These are phyloP conservation scores for Plantago major DNA, from an alignment of 257 asterid genomes.

Conservation along the genomic window DNA sequence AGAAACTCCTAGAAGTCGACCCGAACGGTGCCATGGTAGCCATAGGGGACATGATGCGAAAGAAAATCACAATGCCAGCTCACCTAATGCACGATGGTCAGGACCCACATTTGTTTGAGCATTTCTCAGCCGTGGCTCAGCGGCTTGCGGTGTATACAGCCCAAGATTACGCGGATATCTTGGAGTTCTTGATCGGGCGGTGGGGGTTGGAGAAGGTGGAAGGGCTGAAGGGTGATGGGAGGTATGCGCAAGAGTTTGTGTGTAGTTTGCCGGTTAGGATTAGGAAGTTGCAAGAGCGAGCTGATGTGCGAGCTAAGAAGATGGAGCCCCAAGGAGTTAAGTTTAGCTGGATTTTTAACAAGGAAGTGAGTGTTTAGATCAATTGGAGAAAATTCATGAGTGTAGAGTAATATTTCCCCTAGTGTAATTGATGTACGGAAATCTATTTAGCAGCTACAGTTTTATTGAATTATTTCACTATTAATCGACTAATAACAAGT, in stretches of 20 bases:
- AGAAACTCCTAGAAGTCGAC: slow-evolving; percentile 30
- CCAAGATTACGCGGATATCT: slow-evolving; percentile 24
- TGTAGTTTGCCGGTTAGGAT: slow-evolving; percentile 26
- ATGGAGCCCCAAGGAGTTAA: background rate
- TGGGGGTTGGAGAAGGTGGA: slow-evolving; percentile 31
- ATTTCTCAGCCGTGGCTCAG: slow-evolving; percentile 20
- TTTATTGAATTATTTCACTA: no score
- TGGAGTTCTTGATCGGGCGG: slow-evolving; percentile 29
- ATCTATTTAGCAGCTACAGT: background rate
- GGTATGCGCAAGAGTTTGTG: slow-evolving; percentile 31
- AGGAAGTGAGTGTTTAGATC: slow-evolving; percentile 8
- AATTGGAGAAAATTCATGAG: background rate
- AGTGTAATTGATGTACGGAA: background rate
- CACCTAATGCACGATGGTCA: slow-evolving; percentile 34
- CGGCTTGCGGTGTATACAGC: slow-evolving; percentile 22
- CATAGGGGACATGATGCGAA: slow-evolving; percentile 37
- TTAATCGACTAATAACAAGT: no score
- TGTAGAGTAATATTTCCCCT: background rate
- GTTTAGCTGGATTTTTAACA: slow-evolving; percentile 37
- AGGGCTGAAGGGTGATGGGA: slow-evolving; percentile 22
- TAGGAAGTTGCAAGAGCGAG: slow-evolving; percentile 16
- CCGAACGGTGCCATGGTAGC: slow-evolving; percentile 28
- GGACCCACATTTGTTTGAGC: slow-evolving; percentile 25
- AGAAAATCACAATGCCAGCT: slow-evolving; percentile 34
- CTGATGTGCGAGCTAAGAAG: slow-evolving; percentile 22